phyloP scores from a whole-genome alignment of 306 rosid genomes.

The Corylus heterophylla region DNA sequence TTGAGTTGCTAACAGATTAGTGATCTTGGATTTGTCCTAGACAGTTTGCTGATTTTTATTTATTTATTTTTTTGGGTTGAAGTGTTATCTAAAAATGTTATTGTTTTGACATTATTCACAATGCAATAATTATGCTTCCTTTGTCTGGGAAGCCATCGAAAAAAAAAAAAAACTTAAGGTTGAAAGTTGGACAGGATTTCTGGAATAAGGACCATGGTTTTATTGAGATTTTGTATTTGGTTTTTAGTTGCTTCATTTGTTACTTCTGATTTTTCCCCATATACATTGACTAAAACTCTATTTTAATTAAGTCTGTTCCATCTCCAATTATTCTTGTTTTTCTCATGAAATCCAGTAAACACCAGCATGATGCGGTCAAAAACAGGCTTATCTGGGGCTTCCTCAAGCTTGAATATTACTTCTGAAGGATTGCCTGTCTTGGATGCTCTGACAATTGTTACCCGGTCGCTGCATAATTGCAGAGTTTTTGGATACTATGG shows the following conservation, averaged over 20 bases:
- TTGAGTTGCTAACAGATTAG: background rate
- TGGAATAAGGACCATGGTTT: too few relatives aligned
- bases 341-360: conserved; percentile 57
- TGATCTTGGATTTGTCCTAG: background rate
- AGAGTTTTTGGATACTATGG: conserved; percentile 87
- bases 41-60: background rate
- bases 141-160: background rate
- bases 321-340: conserved; percentile 32
- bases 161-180: background rate
- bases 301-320: conserved; percentile 6
- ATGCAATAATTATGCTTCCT: background rate
- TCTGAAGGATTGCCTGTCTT: conserved; percentile 77
- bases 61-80: background rate
- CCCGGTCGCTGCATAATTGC: conserved; percentile 85
- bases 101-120: background rate
- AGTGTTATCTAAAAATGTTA: background rate
- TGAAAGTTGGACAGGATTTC: background rate
- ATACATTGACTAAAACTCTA: background rate
- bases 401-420: conserved; percentile 56
- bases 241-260: background rate
- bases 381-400: conserved; percentile 60
- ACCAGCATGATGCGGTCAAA: conserved; percentile 47
- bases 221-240: background rate
- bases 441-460: conserved; percentile 72
- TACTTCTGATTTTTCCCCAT: background rate